These are phyloP conservation scores for Beauveria sp. DNA, from an alignment of 2,329 filamentous ascomycete species.

Conservation along the genomic window DNA sequence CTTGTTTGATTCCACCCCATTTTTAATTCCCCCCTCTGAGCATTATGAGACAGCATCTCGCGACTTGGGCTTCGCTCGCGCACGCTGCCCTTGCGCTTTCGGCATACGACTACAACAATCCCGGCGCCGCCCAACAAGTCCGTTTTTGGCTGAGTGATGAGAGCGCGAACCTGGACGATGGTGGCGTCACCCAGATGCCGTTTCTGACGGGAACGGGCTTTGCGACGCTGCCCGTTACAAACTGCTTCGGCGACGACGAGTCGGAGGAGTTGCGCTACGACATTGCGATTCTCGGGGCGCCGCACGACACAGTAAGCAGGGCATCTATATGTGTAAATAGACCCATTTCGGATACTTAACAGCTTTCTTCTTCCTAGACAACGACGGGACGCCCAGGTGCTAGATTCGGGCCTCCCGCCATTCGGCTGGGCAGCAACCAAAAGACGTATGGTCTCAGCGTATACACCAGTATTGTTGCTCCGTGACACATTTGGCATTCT, in stretches of 20 bases:
- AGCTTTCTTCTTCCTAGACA: slow-evolving; percentile 8
- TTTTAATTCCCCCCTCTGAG: neutral
- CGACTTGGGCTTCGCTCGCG: neutral
- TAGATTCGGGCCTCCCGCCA: slow-evolving; percentile 75
- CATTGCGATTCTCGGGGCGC: slow-evolving; percentile 23
- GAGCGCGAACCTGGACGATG: slow-evolving; percentile 9
- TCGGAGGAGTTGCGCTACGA: slow-evolving; percentile 16
- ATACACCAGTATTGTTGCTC: slow-evolving; percentile 13
- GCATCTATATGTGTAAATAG: no score
- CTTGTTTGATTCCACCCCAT: neutral
- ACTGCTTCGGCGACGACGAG: slow-evolving; percentile 19
- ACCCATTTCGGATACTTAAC: no score
- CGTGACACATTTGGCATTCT: neutral
- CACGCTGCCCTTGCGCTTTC: neutral
- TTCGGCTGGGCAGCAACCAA: slow-evolving; percentile 68
- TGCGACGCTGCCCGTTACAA: slow-evolving; percentile 18
- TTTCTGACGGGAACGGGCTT: slow-evolving; percentile 17
- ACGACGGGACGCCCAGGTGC: slow-evolving; percentile 25
- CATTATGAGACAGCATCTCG: neutral
- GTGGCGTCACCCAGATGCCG: slow-evolving; percentile 13
- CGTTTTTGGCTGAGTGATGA: slow-evolving; percentile 14
- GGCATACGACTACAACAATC: slow-evolving; percentile 9
- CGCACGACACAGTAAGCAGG: slow-evolving; percentile 21
- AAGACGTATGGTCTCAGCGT: slow-evolving; percentile 27
- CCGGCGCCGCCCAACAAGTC: slow-evolving; percentile 13